Evolutionary conservation across 495 filamentous ascomycete species (phyloP).

Genomic region (Tuber umbilicatum): DNA sequence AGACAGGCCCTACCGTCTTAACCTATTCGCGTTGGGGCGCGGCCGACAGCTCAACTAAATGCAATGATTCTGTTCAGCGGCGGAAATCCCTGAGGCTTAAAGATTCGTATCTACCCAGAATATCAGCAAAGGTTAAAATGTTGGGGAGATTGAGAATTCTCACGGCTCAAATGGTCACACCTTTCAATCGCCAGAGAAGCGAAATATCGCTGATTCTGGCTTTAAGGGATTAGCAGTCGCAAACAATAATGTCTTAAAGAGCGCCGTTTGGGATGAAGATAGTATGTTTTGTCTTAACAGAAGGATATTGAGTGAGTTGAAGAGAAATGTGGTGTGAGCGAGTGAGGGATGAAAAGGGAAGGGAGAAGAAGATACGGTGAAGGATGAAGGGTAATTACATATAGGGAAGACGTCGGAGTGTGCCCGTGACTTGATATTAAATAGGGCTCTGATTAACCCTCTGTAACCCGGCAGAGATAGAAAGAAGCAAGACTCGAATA

Average conservation of each 20-base stretch:
- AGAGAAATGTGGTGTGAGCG: background rate
- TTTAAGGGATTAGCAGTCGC: background rate
- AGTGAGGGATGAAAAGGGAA: background rate
- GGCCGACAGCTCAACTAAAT: background rate
- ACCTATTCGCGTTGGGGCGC: background rate
- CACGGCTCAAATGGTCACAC: background rate
- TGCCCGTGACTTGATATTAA: background rate
- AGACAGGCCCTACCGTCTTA: background rate
- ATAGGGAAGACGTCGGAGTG: background rate
- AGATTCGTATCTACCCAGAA: background rate
- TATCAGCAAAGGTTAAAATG: background rate
- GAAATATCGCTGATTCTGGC: background rate
- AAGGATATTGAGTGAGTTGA: background rate
- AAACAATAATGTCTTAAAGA: background rate
- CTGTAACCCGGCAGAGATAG: background rate
- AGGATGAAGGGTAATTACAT: background rate
- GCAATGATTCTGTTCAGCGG: background rate
- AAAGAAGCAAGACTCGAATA: background rate
- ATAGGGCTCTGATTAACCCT: background rate
- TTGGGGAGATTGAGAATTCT: background rate
- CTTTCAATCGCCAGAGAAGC: background rate
- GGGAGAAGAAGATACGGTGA: background rate
- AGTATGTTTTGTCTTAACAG: background rate
- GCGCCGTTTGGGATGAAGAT: background rate
- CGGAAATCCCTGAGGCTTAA: background rate